phyloP scores from a whole-genome alignment of 2,329 filamentous ascomycete genomes.

The Claviceps cyperi region DNA sequence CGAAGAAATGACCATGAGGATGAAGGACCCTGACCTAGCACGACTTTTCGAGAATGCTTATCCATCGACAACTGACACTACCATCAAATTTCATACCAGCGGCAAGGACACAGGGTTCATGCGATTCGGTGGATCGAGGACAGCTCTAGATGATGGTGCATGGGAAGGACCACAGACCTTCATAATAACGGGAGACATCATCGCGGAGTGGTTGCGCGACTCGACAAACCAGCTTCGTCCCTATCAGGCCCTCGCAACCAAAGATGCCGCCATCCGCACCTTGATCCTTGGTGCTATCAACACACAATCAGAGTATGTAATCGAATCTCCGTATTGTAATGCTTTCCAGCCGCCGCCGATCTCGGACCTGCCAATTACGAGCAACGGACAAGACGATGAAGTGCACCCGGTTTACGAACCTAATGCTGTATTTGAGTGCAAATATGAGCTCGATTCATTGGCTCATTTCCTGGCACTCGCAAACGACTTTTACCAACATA shows the following conservation, averaged over 20 bases:
- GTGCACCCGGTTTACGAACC: conserved; percentile 84
- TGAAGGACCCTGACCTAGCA: conserved; percentile 77
- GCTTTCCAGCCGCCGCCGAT: conserved; percentile 91
- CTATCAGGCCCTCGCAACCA: conserved; percentile 73
- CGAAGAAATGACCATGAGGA: conserved; percentile 59
- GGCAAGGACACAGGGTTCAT: conserved; percentile 29
- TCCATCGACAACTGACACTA: conserved; percentile 74
- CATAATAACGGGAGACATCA: conserved; percentile 85
- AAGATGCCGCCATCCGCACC: conserved; percentile 62
- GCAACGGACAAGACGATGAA: conserved; percentile 67
- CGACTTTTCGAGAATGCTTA: conserved; percentile 92
- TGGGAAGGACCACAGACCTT: conserved; percentile 86
- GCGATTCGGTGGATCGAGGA: conserved; percentile 17
- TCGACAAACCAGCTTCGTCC: conserved; percentile 87
- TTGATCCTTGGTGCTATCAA: conserved; percentile 89
- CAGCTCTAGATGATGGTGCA: conserved; percentile 34
- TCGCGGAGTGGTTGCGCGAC: conserved; percentile 84
- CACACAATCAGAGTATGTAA: conserved; percentile 89
- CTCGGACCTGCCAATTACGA: conserved; percentile 54
- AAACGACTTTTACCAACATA: conserved; percentile 77
- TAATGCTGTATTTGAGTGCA: conserved; percentile 85
- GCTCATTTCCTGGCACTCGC: conserved; percentile 77
- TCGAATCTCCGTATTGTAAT: conserved; percentile 92
- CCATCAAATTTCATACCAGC: conserved; percentile 72
- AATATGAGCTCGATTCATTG: conserved; percentile 93